phyloP scores from a whole-genome alignment of 2,329 filamentous ascomycete species.

The Xylaria hypoxylon region DNA sequence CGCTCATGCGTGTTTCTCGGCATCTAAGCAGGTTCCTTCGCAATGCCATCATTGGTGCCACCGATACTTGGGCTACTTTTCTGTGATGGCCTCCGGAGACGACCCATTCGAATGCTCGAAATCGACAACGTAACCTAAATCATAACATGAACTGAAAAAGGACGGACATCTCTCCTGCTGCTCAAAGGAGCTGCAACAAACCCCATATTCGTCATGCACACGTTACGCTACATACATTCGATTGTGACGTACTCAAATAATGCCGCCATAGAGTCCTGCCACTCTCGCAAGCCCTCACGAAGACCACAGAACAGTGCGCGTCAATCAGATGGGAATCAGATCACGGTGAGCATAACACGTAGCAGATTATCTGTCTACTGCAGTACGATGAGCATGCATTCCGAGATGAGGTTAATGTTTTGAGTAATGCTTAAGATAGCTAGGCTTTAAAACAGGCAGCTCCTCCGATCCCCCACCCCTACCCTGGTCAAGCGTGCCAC shows the following conservation, averaged over 20 bases:
- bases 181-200: slow-evolving; percentile 5
- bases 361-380: slow-evolving; percentile 20
- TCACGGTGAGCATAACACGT: slow-evolving; percentile 19
- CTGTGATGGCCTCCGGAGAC: neutral
- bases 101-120: slow-evolving; percentile 9
- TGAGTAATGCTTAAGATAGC: slow-evolving; percentile 12
- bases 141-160: neutral
- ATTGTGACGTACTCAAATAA: neutral
- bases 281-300: slow-evolving; percentile 4
- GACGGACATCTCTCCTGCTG: neutral
- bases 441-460: slow-evolving; percentile 33
- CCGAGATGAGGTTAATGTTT: slow-evolving; percentile 22
- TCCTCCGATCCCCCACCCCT: slow-evolving; percentile 24
- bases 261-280: neutral
- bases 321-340: slow-evolving; percentile 10
- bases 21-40: slow-evolving; percentile 7
- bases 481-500: slow-evolving; percentile 31
- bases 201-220: neutral
- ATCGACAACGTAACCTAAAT: slow-evolving; percentile 3
- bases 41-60: slow-evolving; percentile 35
- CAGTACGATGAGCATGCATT: slow-evolving; percentile 15
- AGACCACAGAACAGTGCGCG: slow-evolving; percentile 10
- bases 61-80: neutral
- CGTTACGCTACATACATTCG: neutral
- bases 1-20: slow-evolving; percentile 15